Evolutionary conservation across 83 land plant species (phyloP).

Genomic region (Diphasiastrum complanatum): DNA sequence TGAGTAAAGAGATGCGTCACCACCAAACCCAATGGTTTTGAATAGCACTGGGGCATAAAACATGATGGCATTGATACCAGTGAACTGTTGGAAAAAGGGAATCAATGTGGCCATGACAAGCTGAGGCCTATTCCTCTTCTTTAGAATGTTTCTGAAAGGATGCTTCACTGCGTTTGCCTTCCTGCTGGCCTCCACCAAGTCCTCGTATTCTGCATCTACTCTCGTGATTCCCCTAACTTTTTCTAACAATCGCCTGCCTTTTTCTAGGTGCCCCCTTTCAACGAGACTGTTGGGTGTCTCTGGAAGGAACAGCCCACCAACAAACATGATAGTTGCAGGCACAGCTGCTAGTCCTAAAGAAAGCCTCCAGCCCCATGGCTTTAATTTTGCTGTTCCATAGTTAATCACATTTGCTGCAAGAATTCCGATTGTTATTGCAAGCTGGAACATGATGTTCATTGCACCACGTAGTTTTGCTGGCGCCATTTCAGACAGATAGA

Average conservation of each 20-base stretch:
- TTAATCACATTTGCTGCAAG: conserved; percentile 54
- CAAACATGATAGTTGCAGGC: conserved; percentile 51
- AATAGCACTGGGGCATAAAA: conserved; percentile 62
- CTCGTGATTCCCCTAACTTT: conserved; percentile 47
- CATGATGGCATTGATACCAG: conserved; percentile 46
- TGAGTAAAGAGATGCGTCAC: conserved; percentile 43
- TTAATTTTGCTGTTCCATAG: conserved; percentile 43
- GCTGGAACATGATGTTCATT: conserved; percentile 58
- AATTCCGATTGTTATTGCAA: conserved; percentile 56
- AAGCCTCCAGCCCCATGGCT: conserved; percentile 75
- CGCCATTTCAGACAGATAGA: conserved; percentile 68
- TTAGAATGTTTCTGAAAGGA: conserved; percentile 48
- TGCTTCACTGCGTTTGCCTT: conserved; percentile 35
- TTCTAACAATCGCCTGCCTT: conserved; percentile 34
- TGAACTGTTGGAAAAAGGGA: conserved; percentile 54
- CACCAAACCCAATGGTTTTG: conserved; percentile 49
- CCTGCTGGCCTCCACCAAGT: conserved; percentile 50
- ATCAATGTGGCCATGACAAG: conserved; percentile 46
- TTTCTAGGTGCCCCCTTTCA: conserved; percentile 43
- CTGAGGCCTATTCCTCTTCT: conserved; percentile 43
- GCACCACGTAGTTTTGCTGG: conserved; percentile 60
- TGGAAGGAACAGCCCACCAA: conserved; percentile 46
- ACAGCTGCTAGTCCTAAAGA: conserved; percentile 60
- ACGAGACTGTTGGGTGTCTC: conserved; percentile 77
- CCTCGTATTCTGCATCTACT: conserved; percentile 46